Base-by-base conservation (phyloP, 2,329 filamentous ascomycete species). In the Drechslerella coelobrocha region DNA sequence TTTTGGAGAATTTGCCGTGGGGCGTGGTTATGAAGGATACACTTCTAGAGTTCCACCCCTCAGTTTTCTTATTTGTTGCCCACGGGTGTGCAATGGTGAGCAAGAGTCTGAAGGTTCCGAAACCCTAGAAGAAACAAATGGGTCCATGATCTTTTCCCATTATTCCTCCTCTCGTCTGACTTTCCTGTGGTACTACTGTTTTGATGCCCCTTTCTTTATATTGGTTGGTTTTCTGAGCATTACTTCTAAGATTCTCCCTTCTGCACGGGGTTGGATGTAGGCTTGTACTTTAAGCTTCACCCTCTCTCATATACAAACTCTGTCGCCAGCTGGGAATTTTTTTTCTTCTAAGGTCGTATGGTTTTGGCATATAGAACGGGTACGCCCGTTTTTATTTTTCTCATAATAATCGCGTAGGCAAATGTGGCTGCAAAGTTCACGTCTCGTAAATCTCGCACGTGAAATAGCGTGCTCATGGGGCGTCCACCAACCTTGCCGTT, bases 61-160 rank as follows among this genome's bases (percentile, higher is more conserved):
- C 89, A 2, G 90, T 89, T 6, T 80, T 87, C 23, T 77, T 97
- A 69, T 99, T 97, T 80, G 83, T 95, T 68, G 75, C 92, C n/a
- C 91, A 96, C 78, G 94, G 92, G 19, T 95, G 90, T 78, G 81
- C 94, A 77, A 97, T 99, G 94, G 89, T 93, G 73, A 96, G 91
- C 82, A 95, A 93, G 84, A 93, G 88, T 29, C 86, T 99, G 77
- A 91, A 94, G 78, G 92, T 99, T 74, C 94, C 94, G 14, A 99
- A 99, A 34, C 65, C 65, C 27, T 69, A 69, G 43, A 56, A 14
- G 85, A 53, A 19, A 12, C 92, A 84, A 56, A 85, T 73, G 74
- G 29, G 12, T 34, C 29, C 12, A 12, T 34, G 29, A 12, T 56
- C 34, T 14, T 39, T 14, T 6, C 27, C 37, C 23, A 43, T 3